Base-by-base conservation (phyloP, 2,329 filamentous ascomycete species). In the Apiospora malaysiana region DNA sequence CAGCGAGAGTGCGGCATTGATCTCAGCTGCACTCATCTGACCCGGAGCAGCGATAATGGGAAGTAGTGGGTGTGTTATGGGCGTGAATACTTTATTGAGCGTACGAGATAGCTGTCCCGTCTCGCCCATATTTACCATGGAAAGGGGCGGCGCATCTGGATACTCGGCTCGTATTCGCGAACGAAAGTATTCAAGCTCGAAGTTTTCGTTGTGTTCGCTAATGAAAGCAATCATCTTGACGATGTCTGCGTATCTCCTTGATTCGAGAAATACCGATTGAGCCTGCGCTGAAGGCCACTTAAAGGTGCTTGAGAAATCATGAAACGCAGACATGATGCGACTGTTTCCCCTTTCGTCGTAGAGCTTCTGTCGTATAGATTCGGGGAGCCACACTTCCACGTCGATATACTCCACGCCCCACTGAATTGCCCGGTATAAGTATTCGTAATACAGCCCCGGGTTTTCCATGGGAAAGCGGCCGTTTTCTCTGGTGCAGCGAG, bases 391-490 rank as follows among this genome's bases (percentile, higher is more conserved):
- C 49, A 97, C 83, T 83, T 97, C 94, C 69, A 97, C 93, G 77
- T 97, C 94, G 73, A 97, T 92, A 78, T 97, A 97, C 80, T 97
- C 94, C 71, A 94, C 92, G 1, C 94, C 94, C 93, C 93, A 97
- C 78, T 96, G 92, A 69, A 96, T 93, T 4, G 94, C 94, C 46
- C 92, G 90, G 77, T 91, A 91, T n/a, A 97, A 87, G 77, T 96
- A 95, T 71, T 91, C 87, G 81, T 93, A 93, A 79, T 92, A 95
- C 59, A 96, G 79, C 18, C 86, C 84, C 0, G 93, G 92, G 70
- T 94, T 89, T 51, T 94, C 90, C 92, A 95, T 95, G 0, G 94
- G 94, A 73, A 96, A 97, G 32, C 90, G 90, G 43, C 94, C 94
- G 77, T 95, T 96, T 78, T 97, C 94, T 42, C 87, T 89, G 2